These are phyloP conservation scores for Kwoniella shivajii DNA, from an alignment of 1,284 basidiomycete genomes.

Conservation along the genomic window DNA sequence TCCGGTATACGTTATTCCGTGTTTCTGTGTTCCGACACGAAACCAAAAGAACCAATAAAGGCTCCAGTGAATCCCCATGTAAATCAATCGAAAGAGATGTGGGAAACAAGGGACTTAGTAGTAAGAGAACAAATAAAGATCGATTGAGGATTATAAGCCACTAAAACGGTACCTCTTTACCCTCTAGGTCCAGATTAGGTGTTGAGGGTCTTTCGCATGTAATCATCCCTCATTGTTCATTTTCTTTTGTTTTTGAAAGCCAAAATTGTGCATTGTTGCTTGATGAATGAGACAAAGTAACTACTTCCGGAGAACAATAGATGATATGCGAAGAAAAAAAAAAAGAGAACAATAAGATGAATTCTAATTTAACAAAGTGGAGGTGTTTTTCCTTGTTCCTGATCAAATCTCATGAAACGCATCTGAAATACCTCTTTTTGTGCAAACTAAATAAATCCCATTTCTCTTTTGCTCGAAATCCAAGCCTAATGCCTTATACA, in stretches of 20 bases:
- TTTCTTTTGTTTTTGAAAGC: background rate
- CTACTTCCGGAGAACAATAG: background rate
- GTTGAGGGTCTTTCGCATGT: background rate
- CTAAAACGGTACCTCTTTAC: no score
- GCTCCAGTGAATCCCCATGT: no score
- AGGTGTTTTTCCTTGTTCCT: slow-evolving; percentile 3
- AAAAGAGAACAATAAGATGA: background rate
- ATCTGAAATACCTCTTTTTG: background rate
- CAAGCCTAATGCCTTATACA: background rate
- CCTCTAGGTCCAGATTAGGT: background rate
- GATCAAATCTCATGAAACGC: slow-evolving; percentile 1
- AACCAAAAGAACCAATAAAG: no score
- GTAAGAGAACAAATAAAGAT: no score
- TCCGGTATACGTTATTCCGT: no score
- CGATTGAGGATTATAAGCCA: no score
- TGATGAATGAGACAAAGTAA: background rate
- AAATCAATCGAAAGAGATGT: no score
- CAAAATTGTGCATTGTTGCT: no score
- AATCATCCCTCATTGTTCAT: background rate
- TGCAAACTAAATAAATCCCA: no score
- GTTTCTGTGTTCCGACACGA: no score
- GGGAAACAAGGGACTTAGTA: no score
- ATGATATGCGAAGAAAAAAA: background rate
- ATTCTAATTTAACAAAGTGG: no score
- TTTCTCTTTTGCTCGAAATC: slow-evolving; percentile 1